Evolutionary conservation across 1,284 basidiomycete species (phyloP), one percentile per base, ranked within the genome.

Genomic region (Phellopilus nigrolimitatus): DNA sequence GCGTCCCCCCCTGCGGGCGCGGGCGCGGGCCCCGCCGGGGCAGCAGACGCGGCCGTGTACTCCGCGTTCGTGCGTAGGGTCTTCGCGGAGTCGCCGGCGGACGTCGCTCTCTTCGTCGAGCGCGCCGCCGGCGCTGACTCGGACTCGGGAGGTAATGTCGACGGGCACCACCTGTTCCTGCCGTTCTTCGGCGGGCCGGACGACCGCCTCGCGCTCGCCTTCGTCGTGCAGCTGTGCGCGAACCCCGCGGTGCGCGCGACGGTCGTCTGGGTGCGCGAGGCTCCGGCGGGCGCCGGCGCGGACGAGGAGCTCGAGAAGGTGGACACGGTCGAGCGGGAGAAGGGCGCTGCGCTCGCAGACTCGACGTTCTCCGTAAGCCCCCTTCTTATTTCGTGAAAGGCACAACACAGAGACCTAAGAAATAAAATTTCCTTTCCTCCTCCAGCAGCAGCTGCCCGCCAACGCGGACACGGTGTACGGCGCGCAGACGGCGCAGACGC

Each of bases 171-270:
- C 59, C 66, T 94, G 47, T 85, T 94, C 70, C 66, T 95, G 33
- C 88, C 90, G 0, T 97, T 95, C 78, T 88, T 93, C 64, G 94
- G 93, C 45, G 94, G 94, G 0, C 85, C 91, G 0, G 94, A 97
- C 66, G 94, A 97, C 63, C 80, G 94, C 1, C 76, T 91, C 7
- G 90, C 91, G 0, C 71, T 97, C 21, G 70, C 78, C 31, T 82
- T 95, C 60, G 75, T 90, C 7, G 78, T 89, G 9, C 91, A 94
- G 66, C 73, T 95, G 10, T 91, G 88, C 60, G 64, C 71, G 36
- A 84, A 86, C 59, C 64, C 78, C 0, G 65, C 66, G 19, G 76
- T 90, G 2, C 76, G 69, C 6, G 91, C 89, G 3, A 89, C 86
- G 0, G 79, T 91, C 2, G 69, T 90, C 0, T 71, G 82, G 51